Evolutionary conservation across 2,329 filamentous ascomycete genomes (phyloP).

Genomic region (Cordyceps tenuipes): DNA sequence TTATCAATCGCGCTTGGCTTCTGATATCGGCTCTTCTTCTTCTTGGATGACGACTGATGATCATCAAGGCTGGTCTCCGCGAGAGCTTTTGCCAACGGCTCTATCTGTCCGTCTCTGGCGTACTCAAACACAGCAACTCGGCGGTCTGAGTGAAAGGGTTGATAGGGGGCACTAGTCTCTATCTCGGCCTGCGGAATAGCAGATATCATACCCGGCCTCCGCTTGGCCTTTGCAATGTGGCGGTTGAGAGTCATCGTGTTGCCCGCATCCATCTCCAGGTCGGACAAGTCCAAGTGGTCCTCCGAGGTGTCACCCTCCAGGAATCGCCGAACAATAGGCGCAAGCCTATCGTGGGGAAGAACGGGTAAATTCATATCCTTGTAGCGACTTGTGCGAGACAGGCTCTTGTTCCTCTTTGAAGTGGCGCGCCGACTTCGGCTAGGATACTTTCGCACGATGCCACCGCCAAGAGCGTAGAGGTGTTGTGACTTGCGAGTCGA

Average conservation of each 20-base stretch:
- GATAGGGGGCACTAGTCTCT: conserved; percentile 90
- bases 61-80: conserved; percentile 35
- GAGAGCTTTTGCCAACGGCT: conserved; percentile 32
- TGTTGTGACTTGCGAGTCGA: conserved; percentile 52
- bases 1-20: conserved; percentile 8
- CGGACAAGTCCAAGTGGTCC: conserved; percentile 45
- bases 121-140: conserved; percentile 73
- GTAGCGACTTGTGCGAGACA: conserved; percentile 48
- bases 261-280: conserved; percentile 44
- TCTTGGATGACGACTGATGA: conserved; percentile 26
- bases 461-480: conserved; percentile 57
- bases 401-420: conserved; percentile 43
- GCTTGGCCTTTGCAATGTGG: conserved; percentile 26
- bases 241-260: conserved; percentile 45
- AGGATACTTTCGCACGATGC: conserved; percentile 57
- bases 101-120: conserved; percentile 25
- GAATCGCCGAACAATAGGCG: conserved; percentile 46
- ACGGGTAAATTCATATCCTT: conserved; percentile 59
- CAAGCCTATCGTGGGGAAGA: conserved; percentile 51
- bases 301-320: conserved; percentile 43
- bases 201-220: conserved; percentile 45
- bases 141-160: conserved; percentile 88
- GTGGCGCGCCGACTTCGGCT: conserved; percentile 48
- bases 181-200: conserved; percentile 75
- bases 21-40: conserved; percentile 27